A percentile compares a stretch with the other conserved stretches of the same genome.
Conservation (phyloP, 106 monocot genomes). For the Dioscorea zingiberensis region DNA sequence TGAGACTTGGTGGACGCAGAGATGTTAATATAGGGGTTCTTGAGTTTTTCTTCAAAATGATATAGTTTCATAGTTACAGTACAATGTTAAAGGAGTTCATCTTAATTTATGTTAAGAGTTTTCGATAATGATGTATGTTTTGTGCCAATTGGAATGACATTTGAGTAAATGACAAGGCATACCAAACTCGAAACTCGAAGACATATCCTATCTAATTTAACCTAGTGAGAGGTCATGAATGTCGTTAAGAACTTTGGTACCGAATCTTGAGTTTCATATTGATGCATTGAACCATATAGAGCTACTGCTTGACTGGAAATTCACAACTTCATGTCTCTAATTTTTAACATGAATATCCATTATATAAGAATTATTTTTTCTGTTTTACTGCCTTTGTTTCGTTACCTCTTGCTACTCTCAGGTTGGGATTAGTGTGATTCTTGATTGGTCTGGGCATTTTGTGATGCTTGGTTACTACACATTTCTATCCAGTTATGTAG, state of each 20-base stretch:
- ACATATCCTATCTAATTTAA: too few species aligned
- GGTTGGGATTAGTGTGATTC: slow-evolving; percentile 65
- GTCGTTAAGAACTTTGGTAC: too few species aligned
- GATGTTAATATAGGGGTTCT: not conserved
- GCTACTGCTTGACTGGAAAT: not conserved
- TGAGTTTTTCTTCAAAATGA: not conserved
- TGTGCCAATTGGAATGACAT: too few species aligned
- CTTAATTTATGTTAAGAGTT: too few species aligned
- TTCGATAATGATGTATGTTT: too few species aligned
- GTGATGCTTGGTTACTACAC: slow-evolving; percentile 81
- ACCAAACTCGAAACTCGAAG: too few species aligned
- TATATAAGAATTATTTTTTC: not conserved
- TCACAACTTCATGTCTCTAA: not conserved
- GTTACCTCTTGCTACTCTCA: slow-evolving; percentile 12
- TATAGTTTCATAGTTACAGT: too few species aligned
- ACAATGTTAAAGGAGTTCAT: too few species aligned
- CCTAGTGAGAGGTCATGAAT: too few species aligned
- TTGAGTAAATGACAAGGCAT: too few species aligned
- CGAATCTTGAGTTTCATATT: too few species aligned
- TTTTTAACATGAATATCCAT: not conserved
- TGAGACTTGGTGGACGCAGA: not conserved
- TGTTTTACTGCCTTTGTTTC: not conserved
- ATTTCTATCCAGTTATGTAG: slow-evolving; percentile 62
- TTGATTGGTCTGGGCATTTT: slow-evolving; percentile 80
- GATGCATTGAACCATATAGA: too few species aligned